These are phyloP conservation scores for Gillenia trifoliata DNA, from an alignment of 306 rosid species.

Conservation along the genomic window DNA sequence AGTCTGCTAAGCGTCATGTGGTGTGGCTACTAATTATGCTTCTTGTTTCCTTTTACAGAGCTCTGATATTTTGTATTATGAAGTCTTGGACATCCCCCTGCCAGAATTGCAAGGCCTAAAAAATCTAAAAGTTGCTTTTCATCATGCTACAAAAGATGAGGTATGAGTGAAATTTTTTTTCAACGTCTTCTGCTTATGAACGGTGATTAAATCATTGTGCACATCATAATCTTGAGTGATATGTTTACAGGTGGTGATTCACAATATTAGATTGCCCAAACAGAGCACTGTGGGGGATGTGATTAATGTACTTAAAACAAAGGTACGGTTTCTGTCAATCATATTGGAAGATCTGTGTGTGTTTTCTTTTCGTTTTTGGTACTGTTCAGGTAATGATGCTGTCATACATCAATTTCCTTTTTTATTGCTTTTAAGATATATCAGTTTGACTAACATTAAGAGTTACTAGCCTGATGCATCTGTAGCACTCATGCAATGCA, in stretches of 20 bases:
- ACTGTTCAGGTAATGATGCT: no score
- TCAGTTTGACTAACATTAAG: no score
- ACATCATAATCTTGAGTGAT: conserved; percentile 8
- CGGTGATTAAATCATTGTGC: background rate
- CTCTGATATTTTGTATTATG: conserved; percentile 74
- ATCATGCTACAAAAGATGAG: conserved; percentile 77
- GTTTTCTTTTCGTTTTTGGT: background rate
- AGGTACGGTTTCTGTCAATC: conserved; percentile 36
- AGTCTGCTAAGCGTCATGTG: background rate
- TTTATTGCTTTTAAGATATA: background rate
- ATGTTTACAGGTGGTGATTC: conserved; percentile 57
- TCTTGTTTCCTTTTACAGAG: conserved; percentile 36
- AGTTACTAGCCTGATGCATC: no score
- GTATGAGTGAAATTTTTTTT: conserved; percentile 29
- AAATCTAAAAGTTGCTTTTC: conserved; percentile 74
- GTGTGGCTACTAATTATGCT: conserved; percentile 13
- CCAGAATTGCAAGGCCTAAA: conserved; percentile 79
- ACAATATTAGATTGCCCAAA: conserved; percentile 70
- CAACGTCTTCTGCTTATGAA: background rate
- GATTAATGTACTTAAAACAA: conserved; percentile 54
- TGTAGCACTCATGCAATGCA: no score
- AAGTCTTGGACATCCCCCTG: conserved; percentile 78
- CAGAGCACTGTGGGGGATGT: conserved; percentile 78
- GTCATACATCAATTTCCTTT: background rate
- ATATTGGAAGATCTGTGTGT: background rate